Evolutionary conservation across 2,329 filamentous ascomycete genomes (phyloP), one percentile per base, ranked within the genome.

Genomic region (Colletotrichum sp.): DNA sequence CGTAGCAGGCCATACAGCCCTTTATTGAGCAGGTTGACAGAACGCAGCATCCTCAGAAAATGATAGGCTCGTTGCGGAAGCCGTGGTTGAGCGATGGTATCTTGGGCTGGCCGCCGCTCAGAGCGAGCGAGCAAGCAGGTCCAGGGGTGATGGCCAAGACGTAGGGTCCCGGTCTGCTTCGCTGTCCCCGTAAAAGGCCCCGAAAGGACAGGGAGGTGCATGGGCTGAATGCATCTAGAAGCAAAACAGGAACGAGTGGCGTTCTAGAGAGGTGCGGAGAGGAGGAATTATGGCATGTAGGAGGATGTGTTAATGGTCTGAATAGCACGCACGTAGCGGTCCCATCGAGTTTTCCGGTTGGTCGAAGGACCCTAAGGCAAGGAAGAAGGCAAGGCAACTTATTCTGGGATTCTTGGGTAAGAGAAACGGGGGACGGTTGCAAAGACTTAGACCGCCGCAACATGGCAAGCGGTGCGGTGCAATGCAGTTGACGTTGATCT

Each of bases 171-270:
- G 18, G 44, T 21, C 44, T 49, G 30, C 72, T 32, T 67, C 55
- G 55, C 63, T 30, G 30, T 75, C 55, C 30, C 63, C 49, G 62
- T 60, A 36, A 66, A 65, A 28, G 71, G 57, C 65, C 57, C 59
- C 36, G 24, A 64, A 21, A 9, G 44, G 28, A 57, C 34, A 26
- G 49, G 59, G 18, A 63, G 62, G n/a, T 75, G 60, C 72, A 75
- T 62, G 52, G 68, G 57, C 70, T 34, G 70, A 68, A 73, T 63
- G 74, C 71, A 74, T 76, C 74, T 76, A 65, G 74, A 76, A 74
- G 71, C 74, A 52, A 36, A 52, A 60, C 60, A 26, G 34, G 74
- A 73, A 70, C 32, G 36, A 39, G 74, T 30, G 44, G 49, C 71
- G 71, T 64, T 74, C 68, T 72, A 72, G 21, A 36, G 44, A 52